A percentile compares a stretch with the other conserved stretches of the same genome.
Conservation (phyloP, 768 basidiomycete species). For the Lyophyllum shimeji region DNA sequence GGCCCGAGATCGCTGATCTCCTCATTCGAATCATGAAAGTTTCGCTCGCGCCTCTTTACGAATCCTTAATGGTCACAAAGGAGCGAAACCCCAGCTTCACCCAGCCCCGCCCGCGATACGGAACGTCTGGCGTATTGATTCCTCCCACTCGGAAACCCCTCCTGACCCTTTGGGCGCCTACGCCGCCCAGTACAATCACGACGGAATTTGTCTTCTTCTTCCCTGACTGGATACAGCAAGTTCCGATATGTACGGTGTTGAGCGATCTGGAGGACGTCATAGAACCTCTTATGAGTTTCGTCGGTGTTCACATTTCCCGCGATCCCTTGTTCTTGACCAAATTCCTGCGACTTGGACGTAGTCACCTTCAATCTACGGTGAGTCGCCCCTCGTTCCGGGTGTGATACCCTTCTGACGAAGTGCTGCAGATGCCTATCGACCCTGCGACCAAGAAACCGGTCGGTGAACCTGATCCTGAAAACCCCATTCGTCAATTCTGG, state of each 20-base stretch:
- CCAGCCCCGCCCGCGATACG: constrained; percentile 64
- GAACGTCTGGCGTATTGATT: constrained; percentile 50
- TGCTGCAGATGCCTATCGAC: constrained; percentile 45
- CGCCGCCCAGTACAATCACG: constrained; percentile 72
- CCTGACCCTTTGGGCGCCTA: constrained; percentile 77
- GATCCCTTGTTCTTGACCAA: constrained; percentile 78
- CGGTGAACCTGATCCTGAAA: constrained; percentile 51
- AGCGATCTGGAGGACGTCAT: constrained; percentile 76
- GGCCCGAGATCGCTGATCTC: constrained; percentile 84
- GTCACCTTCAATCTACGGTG: constrained; percentile 59
- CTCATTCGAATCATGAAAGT: constrained; percentile 73
- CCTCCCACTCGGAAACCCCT: constrained; percentile 59
- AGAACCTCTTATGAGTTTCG: constrained; percentile 76
- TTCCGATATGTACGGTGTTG: constrained; percentile 61
- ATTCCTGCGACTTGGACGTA: constrained; percentile 74
- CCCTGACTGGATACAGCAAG: constrained; percentile 72
- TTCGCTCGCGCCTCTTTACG: constrained; percentile 72
- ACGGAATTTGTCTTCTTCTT: constrained; percentile 91
- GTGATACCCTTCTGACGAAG: constrained; percentile 2
- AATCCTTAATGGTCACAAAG: constrained; percentile 48
- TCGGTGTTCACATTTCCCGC: constrained; percentile 80
- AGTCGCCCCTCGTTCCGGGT: neutral
- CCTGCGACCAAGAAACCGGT: constrained; percentile 59
- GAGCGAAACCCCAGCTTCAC: constrained; percentile 63
- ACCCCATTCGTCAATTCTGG: constrained; percentile 82